A percentile compares a stretch with the other conserved stretches of the same genome.
Conservation (phyloP, 1,284 basidiomycete species). For the Tilletiopsis washingtonensis region DNA sequence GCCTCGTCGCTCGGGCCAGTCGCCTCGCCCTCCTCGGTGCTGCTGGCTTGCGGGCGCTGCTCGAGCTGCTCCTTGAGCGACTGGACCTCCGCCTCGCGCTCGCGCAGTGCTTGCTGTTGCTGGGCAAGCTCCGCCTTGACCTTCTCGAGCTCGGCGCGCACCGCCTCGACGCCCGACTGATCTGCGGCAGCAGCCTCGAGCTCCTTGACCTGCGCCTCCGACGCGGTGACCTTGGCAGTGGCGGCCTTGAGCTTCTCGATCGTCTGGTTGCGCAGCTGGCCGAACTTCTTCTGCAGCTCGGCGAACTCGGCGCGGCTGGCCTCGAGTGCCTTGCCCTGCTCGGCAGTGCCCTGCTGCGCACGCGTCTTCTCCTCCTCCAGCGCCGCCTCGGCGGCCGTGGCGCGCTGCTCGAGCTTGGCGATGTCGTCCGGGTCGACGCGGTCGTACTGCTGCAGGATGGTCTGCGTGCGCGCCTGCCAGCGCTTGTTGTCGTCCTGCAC, state of each 20-base stretch:
- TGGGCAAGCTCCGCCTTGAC: constrained; percentile 23
- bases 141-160: constrained; percentile 16
- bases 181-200: too few relatives aligned
- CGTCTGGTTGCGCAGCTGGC: constrained; percentile 37
- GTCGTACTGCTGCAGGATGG: constrained; percentile 77
- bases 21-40: constrained; percentile 4
- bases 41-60: constrained; percentile 16
- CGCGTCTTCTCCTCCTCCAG: constrained; percentile 4
- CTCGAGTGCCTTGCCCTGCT: too few relatives aligned
- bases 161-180: too few relatives aligned
- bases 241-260: too few relatives aligned
- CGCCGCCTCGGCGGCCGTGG: constrained; percentile 14
- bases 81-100: constrained; percentile 34
- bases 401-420: constrained; percentile 38
- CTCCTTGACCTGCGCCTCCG: constrained; percentile 22
- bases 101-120: too few relatives aligned
- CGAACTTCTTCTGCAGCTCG: constrained; percentile 36
- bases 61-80: constrained; percentile 37
- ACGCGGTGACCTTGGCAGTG: too few relatives aligned
- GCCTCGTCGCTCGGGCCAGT: constrained; percentile 26
- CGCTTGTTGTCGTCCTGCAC: constrained; percentile 70
- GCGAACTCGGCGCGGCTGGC: too few relatives aligned
- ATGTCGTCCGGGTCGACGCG: constrained; percentile 67
- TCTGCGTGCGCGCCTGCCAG: constrained; percentile 76
- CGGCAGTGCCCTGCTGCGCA: too few relatives aligned